A percentile compares a stretch with the other conserved stretches of the same genome.
Evolutionary conservation across 805 yeast genomes (phyloP).

Genomic region (Tetrapisispora fleetii): DNA sequence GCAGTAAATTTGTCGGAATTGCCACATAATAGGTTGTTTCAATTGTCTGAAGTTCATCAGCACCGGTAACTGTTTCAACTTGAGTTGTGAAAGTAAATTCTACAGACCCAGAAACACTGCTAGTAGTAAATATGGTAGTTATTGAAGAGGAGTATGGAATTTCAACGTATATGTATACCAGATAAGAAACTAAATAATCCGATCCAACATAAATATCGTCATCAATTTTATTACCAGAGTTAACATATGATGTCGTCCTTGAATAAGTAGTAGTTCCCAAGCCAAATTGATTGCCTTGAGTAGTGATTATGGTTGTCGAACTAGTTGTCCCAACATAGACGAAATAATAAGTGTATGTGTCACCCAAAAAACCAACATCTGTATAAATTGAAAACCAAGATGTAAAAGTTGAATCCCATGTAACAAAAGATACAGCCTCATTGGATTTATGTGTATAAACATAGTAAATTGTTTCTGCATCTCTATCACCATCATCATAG

Average conservation of each 20-base stretch:
- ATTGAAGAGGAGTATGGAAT: neutral
- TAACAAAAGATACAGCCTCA: neutral
- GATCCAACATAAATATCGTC: slow-evolving; percentile 6
- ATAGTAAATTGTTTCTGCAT: neutral
- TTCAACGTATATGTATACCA: neutral
- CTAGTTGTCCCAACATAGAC: neutral
- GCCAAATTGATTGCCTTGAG: neutral
- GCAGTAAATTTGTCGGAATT: neutral
- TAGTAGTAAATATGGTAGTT: neutral
- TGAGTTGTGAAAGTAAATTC: neutral
- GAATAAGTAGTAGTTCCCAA: neutral
- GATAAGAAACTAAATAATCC: neutral
- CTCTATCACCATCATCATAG: neutral
- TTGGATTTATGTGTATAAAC: neutral
- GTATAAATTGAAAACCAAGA: neutral
- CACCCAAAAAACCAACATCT: neutral
- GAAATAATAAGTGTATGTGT: neutral
- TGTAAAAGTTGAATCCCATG: neutral
- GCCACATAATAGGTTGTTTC: neutral
- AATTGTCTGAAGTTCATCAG: neutral
- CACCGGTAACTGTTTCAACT: neutral
- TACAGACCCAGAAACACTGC: neutral
- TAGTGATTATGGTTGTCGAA: neutral
- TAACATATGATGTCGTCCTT: slow-evolving; percentile 2
- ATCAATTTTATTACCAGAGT: slow-evolving; percentile 4